Evolutionary conservation across 139 green algal species (phyloP), one percentile per base, ranked within the genome.

Genomic region (Chlorella sp.): DNA sequence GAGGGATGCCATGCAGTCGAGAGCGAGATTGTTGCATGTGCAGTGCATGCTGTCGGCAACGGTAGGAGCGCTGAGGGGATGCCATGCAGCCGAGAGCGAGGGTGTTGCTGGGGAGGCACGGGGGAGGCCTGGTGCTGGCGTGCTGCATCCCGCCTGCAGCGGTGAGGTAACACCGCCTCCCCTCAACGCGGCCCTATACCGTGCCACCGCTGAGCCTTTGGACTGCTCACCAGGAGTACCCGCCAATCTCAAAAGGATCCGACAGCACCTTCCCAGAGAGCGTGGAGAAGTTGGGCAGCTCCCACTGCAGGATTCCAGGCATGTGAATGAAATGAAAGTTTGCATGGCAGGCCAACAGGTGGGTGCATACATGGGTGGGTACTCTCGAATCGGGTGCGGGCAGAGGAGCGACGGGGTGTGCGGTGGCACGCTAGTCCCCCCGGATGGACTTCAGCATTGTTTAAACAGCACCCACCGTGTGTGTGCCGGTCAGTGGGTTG

Each of bases 211-310:
- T 37, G 81, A 77, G 57, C 18, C 15, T 18, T 68, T 57, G 48
- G 48, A 57, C 9, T 57, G 48, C 93, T 91, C 89, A 98, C 96
- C 96, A 98, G 30, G 93, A 88, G 90, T 96, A 96, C 0, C 95
- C 97, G 26, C 95, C 96, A 76, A 96, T 91, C 34, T 97, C 94
- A 88, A 98, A 98, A 0, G 87, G 91, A 0, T 95, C 84, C 0
- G 96, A 98, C 42, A 95, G 95, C 26, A 88, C 66, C 84, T 95
- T 96, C 9, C 75, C 69, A 11, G 39, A 26, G 34, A 64, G 78
- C 22, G 57, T 68, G 5, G 39, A 88, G 61, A 90, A 91, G 0
- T 89, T 80, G 36, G 37, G 37, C 9, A 94, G 15, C 12, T 42
- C 40, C 89, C 89, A 92, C 91, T 94, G 86, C 83, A 89, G 37